Evolutionary conservation across 2,329 filamentous ascomycete species (phyloP).

Genomic region (Monilinia fructigena): DNA sequence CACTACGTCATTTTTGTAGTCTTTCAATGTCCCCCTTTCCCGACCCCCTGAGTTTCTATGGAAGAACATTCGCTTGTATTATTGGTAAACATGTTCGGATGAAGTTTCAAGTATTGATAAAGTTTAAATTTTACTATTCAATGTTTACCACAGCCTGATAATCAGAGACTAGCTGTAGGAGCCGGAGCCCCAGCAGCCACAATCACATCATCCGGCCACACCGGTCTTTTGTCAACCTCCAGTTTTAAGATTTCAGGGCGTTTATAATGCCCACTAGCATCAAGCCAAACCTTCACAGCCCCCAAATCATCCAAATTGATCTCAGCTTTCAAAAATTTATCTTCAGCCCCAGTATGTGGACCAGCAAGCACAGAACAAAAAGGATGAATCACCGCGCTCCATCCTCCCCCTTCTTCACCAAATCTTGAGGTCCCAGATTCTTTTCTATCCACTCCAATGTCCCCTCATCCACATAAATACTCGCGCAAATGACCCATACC

Average conservation of each 20-base stretch:
- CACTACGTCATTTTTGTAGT: too few species aligned
- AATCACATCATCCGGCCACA: slow-evolving; percentile 2
- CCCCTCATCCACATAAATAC: slow-evolving; percentile 45
- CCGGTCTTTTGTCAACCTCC: neutral
- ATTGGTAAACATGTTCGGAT: too few species aligned
- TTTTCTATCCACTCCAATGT: slow-evolving; percentile 41
- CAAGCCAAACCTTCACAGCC: slow-evolving; percentile 13
- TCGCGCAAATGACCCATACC: slow-evolving; percentile 46
- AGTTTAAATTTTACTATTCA: too few species aligned
- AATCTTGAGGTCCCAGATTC: slow-evolving; percentile 7
- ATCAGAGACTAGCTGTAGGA: neutral
- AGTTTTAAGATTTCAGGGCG: slow-evolving; percentile 16
- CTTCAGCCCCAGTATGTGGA: slow-evolving; percentile 10
- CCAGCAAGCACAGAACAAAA: slow-evolving; percentile 14
- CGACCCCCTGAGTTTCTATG: too few species aligned
- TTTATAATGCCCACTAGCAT: slow-evolving; percentile 23
- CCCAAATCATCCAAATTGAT: neutral
- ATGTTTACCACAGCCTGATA: too few species aligned
- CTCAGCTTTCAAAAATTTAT: slow-evolving; percentile 10
- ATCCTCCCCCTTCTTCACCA: slow-evolving; percentile 13
- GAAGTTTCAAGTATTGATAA: too few species aligned
- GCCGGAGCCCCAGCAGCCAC: neutral
- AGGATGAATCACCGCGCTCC: slow-evolving; percentile 10
- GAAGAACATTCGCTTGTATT: too few species aligned
- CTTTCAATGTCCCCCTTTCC: too few species aligned